phyloP scores from a whole-genome alignment of 352 stramenopile genomes.

The Plasmopara viticola region DNA sequence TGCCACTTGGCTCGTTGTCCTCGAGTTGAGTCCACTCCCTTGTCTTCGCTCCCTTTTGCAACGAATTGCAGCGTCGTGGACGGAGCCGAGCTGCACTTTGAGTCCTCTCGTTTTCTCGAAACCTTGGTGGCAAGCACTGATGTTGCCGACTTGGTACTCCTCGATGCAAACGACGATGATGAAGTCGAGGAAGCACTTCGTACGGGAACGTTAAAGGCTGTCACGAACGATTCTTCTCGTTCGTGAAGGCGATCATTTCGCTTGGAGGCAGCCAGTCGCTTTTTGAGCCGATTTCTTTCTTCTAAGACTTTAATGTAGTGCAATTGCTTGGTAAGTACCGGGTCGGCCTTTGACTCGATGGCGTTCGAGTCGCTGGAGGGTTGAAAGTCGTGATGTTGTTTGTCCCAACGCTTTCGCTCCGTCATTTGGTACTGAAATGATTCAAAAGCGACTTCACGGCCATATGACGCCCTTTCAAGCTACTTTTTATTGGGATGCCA shows the following conservation, averaged over 20 bases:
- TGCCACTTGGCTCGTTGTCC: slow-evolving; percentile 48
- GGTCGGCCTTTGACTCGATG: slow-evolving; percentile 25
- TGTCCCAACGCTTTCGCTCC: slow-evolving; percentile 47
- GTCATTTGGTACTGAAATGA: slow-evolving; percentile 18
- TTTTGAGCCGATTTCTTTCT: slow-evolving; percentile 76
- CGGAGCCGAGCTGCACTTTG: slow-evolving; percentile 40
- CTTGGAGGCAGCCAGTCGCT: slow-evolving; percentile 64
- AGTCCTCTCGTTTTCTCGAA: slow-evolving; percentile 13
- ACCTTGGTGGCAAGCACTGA: slow-evolving; percentile 34
- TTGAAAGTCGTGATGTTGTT: slow-evolving; percentile 27
- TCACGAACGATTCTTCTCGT: slow-evolving; percentile 71
- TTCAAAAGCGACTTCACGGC: slow-evolving; percentile 3
- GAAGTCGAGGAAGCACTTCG: slow-evolving; percentile 7
- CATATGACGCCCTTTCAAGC: slow-evolving; percentile 4
- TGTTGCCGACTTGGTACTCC: slow-evolving; percentile 43
- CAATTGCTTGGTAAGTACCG: slow-evolving; percentile 65
- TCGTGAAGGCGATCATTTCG: slow-evolving; percentile 49
- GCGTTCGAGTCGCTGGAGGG: neutral
- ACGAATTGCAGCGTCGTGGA: slow-evolving; percentile 30
- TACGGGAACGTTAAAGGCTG: slow-evolving; percentile 64
- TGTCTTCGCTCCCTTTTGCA: slow-evolving; percentile 3
- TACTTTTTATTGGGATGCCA: neutral
- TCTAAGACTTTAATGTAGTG: slow-evolving; percentile 84
- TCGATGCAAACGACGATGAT: slow-evolving; percentile 6
- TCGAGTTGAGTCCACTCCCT: slow-evolving; percentile 6